These are phyloP conservation scores for Salvia rosmarinus DNA, from an alignment of 257 asterid genomes.

Conservation along the genomic window DNA sequence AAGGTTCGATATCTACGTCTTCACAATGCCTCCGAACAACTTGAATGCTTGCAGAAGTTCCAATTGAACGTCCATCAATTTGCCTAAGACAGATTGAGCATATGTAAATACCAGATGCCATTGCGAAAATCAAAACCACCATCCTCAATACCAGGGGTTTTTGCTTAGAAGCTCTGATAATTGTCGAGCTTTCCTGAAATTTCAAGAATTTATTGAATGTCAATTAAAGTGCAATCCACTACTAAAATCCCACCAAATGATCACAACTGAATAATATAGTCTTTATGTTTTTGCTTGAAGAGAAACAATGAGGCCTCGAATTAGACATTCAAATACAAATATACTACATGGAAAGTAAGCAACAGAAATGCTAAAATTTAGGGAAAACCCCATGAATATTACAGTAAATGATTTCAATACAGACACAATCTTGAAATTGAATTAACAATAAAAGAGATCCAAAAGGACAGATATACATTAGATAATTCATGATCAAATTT, in stretches of 20 bases:
- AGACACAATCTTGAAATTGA: not conserved
- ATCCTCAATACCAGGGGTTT: slow-evolving; percentile 68
- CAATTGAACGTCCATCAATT: slow-evolving; percentile 48
- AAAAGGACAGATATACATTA: slow-evolving; percentile 38
- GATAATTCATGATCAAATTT: not conserved
- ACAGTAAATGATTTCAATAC: not conserved
- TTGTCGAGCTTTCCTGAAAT: slow-evolving; percentile 69
- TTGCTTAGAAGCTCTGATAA: slow-evolving; percentile 60
- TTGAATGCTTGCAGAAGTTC: slow-evolving; percentile 39
- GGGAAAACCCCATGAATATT: not conserved
- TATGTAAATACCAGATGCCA: slow-evolving; percentile 83
- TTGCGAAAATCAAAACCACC: slow-evolving; percentile 70
- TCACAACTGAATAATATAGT: slow-evolving; percentile 18
- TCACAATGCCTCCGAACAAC: slow-evolving; percentile 65
- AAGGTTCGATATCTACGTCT: slow-evolving; percentile 51
- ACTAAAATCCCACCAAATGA: slow-evolving; percentile 10
- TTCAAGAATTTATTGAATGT: slow-evolving; percentile 30
- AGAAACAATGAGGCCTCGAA: slow-evolving; percentile 15
- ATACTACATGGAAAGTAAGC: not conserved
- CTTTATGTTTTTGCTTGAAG: slow-evolving; percentile 24
- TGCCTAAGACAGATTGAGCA: slow-evolving; percentile 80
- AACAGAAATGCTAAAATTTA: not conserved
- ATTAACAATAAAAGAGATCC: slow-evolving; percentile 27
- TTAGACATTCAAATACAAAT: slow-evolving; percentile 20
- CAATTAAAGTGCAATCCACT: not conserved